phyloP scores from a whole-genome alignment of 768 basidiomycete genomes.

The Ramaria sp. region DNA sequence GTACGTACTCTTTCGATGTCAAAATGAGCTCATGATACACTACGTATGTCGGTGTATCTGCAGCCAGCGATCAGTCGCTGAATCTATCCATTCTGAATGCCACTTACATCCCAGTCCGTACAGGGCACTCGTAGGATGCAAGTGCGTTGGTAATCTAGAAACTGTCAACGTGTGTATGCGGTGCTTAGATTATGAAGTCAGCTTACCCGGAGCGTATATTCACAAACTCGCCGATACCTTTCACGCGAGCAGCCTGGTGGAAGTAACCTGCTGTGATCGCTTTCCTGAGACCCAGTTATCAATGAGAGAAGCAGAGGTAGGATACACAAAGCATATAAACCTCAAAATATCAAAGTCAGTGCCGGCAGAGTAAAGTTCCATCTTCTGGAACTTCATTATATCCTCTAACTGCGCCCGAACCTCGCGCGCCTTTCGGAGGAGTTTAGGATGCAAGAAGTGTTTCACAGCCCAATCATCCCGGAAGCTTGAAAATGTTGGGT shows the following conservation, averaged over 20 bases:
- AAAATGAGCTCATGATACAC: conserved; percentile 95
- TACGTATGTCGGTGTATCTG: conserved; percentile 93
- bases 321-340: conserved; percentile 26
- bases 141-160: conserved; percentile 70
- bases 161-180: not conserved
- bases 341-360: conserved; percentile 90
- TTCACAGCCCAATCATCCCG: conserved; percentile 92
- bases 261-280: conserved; percentile 97
- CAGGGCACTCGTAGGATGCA: conserved; percentile 94
- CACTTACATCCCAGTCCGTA: conserved; percentile 89
- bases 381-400: conserved; percentile 99
- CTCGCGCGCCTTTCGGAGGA: conserved; percentile 89
- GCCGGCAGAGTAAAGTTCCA: conserved; percentile 83
- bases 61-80: conserved; percentile 6
- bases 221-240: conserved; percentile 98
- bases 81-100: not conserved
- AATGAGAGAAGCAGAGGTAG: not conserved
- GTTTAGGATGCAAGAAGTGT: conserved; percentile 94
- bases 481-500: conserved; percentile 37
- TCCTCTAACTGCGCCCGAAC: conserved; percentile 94
- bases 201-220: conserved; percentile 77
- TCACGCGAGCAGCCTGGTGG: conserved; percentile 96
- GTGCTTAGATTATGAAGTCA: not conserved
- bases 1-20: conserved; percentile 65
- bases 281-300: conserved; percentile 47